A percentile compares a stretch with the other conserved stretches of the same genome.
Evolutionary conservation across 768 basidiomycete species (phyloP).

Genomic region (Psilocybe azurescens): DNA sequence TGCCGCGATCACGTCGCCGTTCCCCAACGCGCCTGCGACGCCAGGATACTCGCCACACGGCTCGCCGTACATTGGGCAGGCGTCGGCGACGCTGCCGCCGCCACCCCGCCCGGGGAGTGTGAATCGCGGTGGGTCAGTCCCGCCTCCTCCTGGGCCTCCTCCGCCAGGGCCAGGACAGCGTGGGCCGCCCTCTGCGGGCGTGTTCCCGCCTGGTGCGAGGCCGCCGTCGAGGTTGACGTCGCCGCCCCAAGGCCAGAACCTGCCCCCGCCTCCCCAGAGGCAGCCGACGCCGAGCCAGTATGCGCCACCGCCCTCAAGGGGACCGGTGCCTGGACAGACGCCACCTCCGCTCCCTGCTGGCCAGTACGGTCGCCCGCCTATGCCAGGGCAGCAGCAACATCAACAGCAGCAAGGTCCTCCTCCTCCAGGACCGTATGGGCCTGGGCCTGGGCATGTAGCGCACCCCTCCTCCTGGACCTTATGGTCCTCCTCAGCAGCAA

Average conservation of each 20-base stretch:
- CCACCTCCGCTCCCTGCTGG: constrained; percentile 46
- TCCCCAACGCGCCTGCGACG: constrained; percentile 68
- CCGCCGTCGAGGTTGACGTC: constrained; percentile 48
- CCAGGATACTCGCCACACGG: constrained; percentile 52
- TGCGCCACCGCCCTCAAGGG: constrained; percentile 48
- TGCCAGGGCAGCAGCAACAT: constrained; percentile 22
- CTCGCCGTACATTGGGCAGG: constrained; percentile 49
- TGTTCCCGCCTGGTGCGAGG: constrained; percentile 28
- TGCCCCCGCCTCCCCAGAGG: constrained; percentile 36
- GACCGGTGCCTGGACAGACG: constrained; percentile 45
- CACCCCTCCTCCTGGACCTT: constrained; percentile 30
- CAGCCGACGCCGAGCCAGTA: constrained; percentile 56
- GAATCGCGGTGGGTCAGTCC: constrained; percentile 46
- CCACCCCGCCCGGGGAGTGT: constrained; percentile 71
- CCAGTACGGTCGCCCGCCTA: constrained; percentile 42
- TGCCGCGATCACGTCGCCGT: constrained; percentile 83
- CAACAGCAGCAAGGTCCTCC: constrained; percentile 34
- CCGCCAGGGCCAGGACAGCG: constrained; percentile 41
- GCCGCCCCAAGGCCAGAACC: constrained; percentile 41
- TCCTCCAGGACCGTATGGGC: neutral
- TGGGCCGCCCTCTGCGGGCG: constrained; percentile 28
- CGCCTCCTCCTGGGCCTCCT: constrained; percentile 36
- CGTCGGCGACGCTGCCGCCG: constrained; percentile 58
- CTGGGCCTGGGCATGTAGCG: neutral
- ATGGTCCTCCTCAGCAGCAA: constrained; percentile 38